Base-by-base conservation (phyloP, 2,329 filamentous ascomycete genomes). In the Curvularia spicifera region DNA sequence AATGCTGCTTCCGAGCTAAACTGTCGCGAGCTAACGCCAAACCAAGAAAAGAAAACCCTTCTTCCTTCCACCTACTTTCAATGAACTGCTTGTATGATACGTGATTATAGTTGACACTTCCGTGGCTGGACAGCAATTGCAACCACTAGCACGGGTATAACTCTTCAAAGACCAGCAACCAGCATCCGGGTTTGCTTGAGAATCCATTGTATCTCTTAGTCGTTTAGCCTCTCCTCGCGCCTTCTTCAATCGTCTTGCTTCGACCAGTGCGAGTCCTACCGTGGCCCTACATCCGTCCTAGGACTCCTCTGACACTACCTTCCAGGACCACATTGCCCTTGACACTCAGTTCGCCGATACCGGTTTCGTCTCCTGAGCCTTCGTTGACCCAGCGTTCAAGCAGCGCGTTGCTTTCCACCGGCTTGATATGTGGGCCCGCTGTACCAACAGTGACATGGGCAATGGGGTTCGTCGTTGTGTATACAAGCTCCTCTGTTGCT, bases 391-490 rank as follows among this genome's bases (percentile, higher is more conserved):
- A 98, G 59, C 82, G 82, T 63, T 83, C 83, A 57, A 99, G 77
- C 71, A 99, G 68, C 58, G 91, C 88, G 72, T 99, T 99, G 79
- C 93, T 96, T 81, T 99, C 94, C 78, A 91, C 93, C 0, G 95
- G 94, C 80, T 97, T 98, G 70, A 98, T 86, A 7, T 82, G 77
- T 46, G 82, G 78, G 64, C 88, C 85, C 9, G 87, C 86, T 0
- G 95, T 99, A 20, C 95, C 95, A 7, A 98, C 83, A 0, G 95
- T 99, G 59, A 99, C 86, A 74, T 99, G 95, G 10, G 93, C 87
- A 31, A 96, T 83, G 13, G 83, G 78, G 72, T 99, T 99, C 43
- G 86, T 84, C 60, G 89, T 94, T 54, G 87, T 82, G 53, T 80
- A 83, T 5, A 66, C 57, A 43, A 79, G 51, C 52, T 84, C 78